These are phyloP conservation scores for Lophium mytilinum DNA, from an alignment of 495 filamentous ascomycete species.

Conservation along the genomic window DNA sequence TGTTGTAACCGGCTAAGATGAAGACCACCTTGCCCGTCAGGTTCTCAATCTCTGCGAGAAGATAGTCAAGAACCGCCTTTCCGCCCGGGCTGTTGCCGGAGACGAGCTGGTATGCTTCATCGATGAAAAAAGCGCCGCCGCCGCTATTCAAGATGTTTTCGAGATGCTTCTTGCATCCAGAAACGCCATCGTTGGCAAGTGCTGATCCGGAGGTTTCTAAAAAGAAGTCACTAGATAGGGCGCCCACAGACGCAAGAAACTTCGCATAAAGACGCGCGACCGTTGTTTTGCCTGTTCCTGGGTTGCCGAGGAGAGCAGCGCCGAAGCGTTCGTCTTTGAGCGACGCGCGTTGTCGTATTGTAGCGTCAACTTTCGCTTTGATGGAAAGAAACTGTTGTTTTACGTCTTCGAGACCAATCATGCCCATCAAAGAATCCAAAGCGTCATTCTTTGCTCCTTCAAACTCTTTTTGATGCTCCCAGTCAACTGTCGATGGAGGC, in stretches of 20 bases:
- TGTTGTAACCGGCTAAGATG: conserved; percentile 68
- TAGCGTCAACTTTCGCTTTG: conserved; percentile 58
- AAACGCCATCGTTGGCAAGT: conserved; percentile 56
- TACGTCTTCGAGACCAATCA: conserved; percentile 66
- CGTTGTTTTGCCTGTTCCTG: conserved; percentile 82
- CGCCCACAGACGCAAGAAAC: conserved; percentile 54
- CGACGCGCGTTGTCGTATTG: conserved; percentile 47
- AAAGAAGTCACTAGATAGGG: conserved; percentile 42
- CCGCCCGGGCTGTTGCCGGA: conserved; percentile 41
- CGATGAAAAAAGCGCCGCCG: conserved; percentile 63
- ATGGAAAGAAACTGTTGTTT: conserved; percentile 57
- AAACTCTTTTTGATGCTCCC: conserved; percentile 51
- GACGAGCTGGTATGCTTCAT: conserved; percentile 68
- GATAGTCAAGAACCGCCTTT: conserved; percentile 58
- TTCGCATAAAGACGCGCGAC: conserved; percentile 69
- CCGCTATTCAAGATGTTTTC: conserved; percentile 45
- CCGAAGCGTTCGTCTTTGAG: conserved; percentile 55
- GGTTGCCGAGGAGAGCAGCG: conserved; percentile 64
- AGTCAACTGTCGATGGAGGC: conserved; percentile 34
- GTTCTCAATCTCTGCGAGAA: conserved; percentile 71
- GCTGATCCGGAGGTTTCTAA: conserved; percentile 61
- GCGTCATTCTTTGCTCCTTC: conserved; percentile 44
- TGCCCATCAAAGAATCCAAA: conserved; percentile 58
- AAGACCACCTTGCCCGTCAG: conserved; percentile 66
- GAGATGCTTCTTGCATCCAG: conserved; percentile 49